These are phyloP conservation scores for Hericium coralloides DNA, from an alignment of 768 basidiomycete species.

Conservation along the genomic window DNA sequence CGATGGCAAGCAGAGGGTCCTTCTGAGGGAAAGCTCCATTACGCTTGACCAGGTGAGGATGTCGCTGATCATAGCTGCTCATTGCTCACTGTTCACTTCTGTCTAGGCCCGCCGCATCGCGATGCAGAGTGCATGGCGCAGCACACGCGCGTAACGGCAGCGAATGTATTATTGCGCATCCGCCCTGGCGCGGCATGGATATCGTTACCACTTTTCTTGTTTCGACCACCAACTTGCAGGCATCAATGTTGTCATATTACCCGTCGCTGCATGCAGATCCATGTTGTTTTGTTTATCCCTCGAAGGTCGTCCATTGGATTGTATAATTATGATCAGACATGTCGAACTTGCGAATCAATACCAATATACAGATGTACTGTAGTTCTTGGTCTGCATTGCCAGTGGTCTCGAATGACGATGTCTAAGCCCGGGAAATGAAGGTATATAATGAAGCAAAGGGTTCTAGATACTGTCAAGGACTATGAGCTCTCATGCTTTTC, in stretches of 20 bases:
- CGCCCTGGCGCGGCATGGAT: not conserved
- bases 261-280: constrained; percentile 5
- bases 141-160: constrained; percentile 40
- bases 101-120: constrained; percentile 71
- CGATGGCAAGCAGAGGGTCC: constrained; percentile 56
- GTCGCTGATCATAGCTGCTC: constrained; percentile 5
- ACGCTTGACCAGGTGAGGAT: constrained; percentile 79
- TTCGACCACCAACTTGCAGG: not conserved
- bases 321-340: constrained; percentile 11
- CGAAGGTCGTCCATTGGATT: constrained; percentile 10
- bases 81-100: not conserved
- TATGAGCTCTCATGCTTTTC: too few relatives aligned
- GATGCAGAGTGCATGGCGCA: constrained; percentile 86
- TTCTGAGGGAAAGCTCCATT: constrained; percentile 77
- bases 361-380: not conserved
- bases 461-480: too few relatives aligned
- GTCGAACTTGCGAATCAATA: constrained; percentile 2
- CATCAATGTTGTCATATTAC: constrained; percentile 8
- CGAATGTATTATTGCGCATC: not conserved
- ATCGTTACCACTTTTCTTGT: not conserved
- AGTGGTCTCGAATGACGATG: too few relatives aligned
- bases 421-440: too few relatives aligned
- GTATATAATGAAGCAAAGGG: too few relatives aligned
- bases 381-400: too few relatives aligned
- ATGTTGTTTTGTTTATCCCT: constrained; percentile 1